These are phyloP conservation scores for Austroboletus niveus DNA, from an alignment of 1,284 basidiomycete genomes.

Conservation along the genomic window DNA sequence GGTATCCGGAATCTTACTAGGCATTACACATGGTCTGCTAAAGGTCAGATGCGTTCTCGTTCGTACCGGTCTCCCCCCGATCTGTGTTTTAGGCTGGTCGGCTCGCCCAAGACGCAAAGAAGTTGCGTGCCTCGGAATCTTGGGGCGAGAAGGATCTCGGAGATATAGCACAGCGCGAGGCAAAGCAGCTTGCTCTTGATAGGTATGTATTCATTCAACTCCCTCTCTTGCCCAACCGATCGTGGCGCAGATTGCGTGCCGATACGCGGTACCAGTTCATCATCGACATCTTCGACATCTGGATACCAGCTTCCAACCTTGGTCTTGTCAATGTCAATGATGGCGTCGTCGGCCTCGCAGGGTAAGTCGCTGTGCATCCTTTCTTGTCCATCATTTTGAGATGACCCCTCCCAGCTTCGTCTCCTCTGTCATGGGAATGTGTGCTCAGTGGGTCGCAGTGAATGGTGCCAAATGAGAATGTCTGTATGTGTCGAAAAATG, in stretches of 20 bases:
- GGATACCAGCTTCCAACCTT: constrained; percentile 86
- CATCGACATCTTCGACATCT: constrained; percentile 81
- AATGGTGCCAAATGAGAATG: constrained; percentile 26
- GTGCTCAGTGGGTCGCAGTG: constrained; percentile 27
- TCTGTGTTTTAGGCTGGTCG: constrained; percentile 48
- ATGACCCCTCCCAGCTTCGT: constrained; percentile 15
- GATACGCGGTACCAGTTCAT: constrained; percentile 75
- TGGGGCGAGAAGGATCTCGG: constrained; percentile 64
- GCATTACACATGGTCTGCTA: constrained; percentile 64
- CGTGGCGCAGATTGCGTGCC: constrained; percentile 52
- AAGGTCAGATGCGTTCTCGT: constrained; percentile 46
- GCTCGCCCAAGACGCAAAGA: constrained; percentile 58
- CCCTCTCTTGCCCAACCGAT: constrained; percentile 9
- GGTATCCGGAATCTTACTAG: constrained; percentile 85
- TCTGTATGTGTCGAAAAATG: background rate
- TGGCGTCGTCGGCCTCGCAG: constrained; percentile 80
- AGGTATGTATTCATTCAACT: constrained; percentile 40
- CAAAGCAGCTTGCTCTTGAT: constrained; percentile 55
- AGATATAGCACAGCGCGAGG: constrained; percentile 65
- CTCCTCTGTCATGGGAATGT: constrained; percentile 33
- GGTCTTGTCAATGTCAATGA: constrained; percentile 84
- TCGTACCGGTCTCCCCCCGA: background rate
- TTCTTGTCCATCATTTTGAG: constrained; percentile 5
- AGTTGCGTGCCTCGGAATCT: constrained; percentile 42
- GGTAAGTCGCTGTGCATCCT: constrained; percentile 48